Base-by-base conservation (phyloP, 768 basidiomycete species). In the Podaxis pistillaris region DNA sequence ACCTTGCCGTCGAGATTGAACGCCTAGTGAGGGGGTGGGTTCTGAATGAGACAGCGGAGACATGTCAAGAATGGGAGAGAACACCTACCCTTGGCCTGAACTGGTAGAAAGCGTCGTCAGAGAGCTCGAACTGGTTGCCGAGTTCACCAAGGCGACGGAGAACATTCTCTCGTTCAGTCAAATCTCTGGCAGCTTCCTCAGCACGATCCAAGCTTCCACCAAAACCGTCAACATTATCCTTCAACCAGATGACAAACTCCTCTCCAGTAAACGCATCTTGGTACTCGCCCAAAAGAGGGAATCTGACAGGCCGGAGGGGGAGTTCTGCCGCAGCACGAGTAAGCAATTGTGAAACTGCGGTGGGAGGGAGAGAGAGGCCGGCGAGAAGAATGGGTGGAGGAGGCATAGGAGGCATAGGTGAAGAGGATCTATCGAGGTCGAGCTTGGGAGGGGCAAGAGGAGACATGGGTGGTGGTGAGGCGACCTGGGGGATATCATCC, bases 231-330 rank as follows among this genome's bases (percentile, higher is more conserved):
- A 96, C 87, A 65, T 91, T 88, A 62, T 82, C 84, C 62, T 86
- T 86, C 60, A 97, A 74, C 94, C 94, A 97, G 4, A 83, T 81
- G 8, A 89, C 90, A 65, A 97, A 89, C 66, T 96, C 94, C 46
- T 94, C 93, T 30, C 95, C 95, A 15, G 86, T 87, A 74, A 96
- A 96, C 63, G 90, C 89, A 62, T 93, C 89, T 30, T 87, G 81
- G 65, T 94, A 94, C 77, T 94, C 91, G 51, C 93, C 93, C 11
- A 94, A 70, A 13, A 94, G 75, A 0, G 93, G 88, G 76, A 94
- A 86, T 40, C 88, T 86, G 33, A 94, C 80, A 6, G 89, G 75
- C 37, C 87, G 83, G 33, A 93, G 77, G 17, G 83, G 85, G n/a
- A 94, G 76, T 67, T 93, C 89, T 0, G 78, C 76, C 38, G 87